Evolutionary conservation across 306 rosid species (phyloP), one percentile per base, ranked within the genome.

Genomic region (Cucurbita pepo): DNA sequence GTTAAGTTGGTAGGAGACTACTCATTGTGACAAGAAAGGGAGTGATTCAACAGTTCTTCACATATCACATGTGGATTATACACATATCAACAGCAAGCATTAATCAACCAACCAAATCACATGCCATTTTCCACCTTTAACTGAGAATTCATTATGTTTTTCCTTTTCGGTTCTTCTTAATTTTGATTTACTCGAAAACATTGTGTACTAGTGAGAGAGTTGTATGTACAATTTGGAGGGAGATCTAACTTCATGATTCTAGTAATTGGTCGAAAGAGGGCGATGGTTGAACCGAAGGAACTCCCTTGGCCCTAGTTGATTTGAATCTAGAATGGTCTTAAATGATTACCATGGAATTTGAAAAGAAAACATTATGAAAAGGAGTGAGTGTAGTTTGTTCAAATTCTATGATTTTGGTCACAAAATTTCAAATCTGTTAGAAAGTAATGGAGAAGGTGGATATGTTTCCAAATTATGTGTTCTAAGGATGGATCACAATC

Each of bases 321-420:
- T 59, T 30, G 44, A 59, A 34, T 5, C 10, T 3, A 15, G 19
- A 36, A 59, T 10, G 5, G 8, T 34, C 59, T 55, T 18, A 18
- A 55, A 53, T 21, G 3, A 56, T 18, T 30, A 22, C 1, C 54
- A 50, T 14, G 0, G 15, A 22, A 56, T 1, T 56, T 56, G 8
- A 12, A 58, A 58, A 58, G 18, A 58, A 58, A 58, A 58, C 10
- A 30, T 11, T 19, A 58, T 60, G 18, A 45, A 21, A 45, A 65
- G 50, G 36, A 36, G 72, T 16, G 36, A 21, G 16, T 19, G 72
- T 67, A 14, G 14, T 67, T 22, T 30, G 2, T 69, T 7, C 19
- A 22, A 69, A 69, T 69, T 69, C 73, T 5, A 69, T 48, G 73
- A 30, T 69, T 69, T 69, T 47, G 50, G 73, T 69, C 73, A 25